A percentile compares a stretch with the other conserved stretches of the same genome.
phyloP scores from a whole-genome alignment of 345 rosid species.

The Rhizophora apiculata region DNA sequence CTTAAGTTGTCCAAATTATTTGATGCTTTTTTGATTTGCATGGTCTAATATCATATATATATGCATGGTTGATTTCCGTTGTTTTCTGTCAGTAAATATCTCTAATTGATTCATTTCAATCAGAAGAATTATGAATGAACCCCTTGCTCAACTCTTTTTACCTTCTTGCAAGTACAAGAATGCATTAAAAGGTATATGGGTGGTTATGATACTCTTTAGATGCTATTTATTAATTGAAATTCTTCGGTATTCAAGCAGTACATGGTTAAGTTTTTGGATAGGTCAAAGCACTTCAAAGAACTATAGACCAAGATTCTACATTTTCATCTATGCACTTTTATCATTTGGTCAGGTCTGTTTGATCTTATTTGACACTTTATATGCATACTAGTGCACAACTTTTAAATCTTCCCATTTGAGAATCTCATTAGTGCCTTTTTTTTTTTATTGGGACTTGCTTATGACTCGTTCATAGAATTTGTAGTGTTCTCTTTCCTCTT shows the following conservation, averaged over 20 bases:
- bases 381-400: neutral
- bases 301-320: slow-evolving; percentile 69
- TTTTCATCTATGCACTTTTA: slow-evolving; percentile 63
- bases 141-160: neutral
- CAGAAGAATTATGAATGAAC: too few species aligned
- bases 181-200: slow-evolving; percentile 93
- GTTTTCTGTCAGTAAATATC: neutral
- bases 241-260: slow-evolving; percentile 84
- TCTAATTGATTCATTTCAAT: neutral
- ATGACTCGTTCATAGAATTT: neutral
- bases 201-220: slow-evolving; percentile 62
- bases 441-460: neutral
- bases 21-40: neutral
- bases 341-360: slow-evolving; percentile 78
- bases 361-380: slow-evolving; percentile 1
- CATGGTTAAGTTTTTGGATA: slow-evolving; percentile 98
- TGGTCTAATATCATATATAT: neutral
- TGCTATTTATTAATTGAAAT: slow-evolving; percentile 77
- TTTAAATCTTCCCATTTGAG: neutral
- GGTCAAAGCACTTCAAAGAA: slow-evolving; percentile 53
- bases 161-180: slow-evolving; percentile 63
- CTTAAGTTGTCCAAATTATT: neutral
- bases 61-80: neutral
- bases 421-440: neutral
- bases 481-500: neutral